Evolutionary conservation across 805 yeast genomes (phyloP).

Genomic region (Kregervanrija fluxuum): DNA sequence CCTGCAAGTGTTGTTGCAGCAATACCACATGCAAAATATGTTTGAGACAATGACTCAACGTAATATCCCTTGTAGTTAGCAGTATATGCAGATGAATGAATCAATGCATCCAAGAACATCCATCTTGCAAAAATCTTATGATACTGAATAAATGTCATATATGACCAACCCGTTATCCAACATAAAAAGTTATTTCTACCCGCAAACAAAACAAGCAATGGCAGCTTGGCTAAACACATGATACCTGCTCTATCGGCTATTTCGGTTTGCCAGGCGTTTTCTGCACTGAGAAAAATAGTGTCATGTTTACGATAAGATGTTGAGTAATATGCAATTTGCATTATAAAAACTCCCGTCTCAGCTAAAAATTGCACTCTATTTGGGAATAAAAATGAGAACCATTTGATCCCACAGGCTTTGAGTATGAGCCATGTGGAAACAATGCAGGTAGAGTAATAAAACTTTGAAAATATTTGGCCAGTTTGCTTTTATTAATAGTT

Average conservation of each 20-base stretch:
- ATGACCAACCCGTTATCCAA: conserved; percentile 37
- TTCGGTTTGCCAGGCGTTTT: conserved; percentile 26
- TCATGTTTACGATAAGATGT: conserved; percentile 11
- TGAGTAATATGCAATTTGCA: conserved; percentile 19
- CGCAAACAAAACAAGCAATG: conserved; percentile 36
- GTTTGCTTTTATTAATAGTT: conserved; percentile 11
- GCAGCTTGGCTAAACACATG: conserved; percentile 32
- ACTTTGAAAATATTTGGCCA: conserved; percentile 29
- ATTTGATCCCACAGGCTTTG: conserved; percentile 13
- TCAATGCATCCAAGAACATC: conserved; percentile 31
- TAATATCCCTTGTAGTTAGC: conserved; percentile 8
- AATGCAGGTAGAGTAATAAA: conserved; percentile 35
- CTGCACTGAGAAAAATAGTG: conserved; percentile 23
- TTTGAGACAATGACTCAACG: conserved; percentile 3
- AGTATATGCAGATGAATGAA: conserved; percentile 34
- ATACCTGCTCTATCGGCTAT: conserved; percentile 33
- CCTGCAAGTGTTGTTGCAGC: conserved; percentile 37
- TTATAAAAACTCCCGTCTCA: conserved; percentile 18
- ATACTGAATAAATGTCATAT: conserved; percentile 39
- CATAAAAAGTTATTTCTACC: conserved; percentile 40
- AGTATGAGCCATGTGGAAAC: conserved; percentile 16
- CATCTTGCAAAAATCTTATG: conserved; percentile 64
- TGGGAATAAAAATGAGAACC: conserved; percentile 21
- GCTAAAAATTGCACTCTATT: conserved; percentile 28
- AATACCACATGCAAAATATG: conserved; percentile 26